Evolutionary conservation across 371 early-diverging fungal species (phyloP).

Genomic region (Actinomortierella wolfii): DNA sequence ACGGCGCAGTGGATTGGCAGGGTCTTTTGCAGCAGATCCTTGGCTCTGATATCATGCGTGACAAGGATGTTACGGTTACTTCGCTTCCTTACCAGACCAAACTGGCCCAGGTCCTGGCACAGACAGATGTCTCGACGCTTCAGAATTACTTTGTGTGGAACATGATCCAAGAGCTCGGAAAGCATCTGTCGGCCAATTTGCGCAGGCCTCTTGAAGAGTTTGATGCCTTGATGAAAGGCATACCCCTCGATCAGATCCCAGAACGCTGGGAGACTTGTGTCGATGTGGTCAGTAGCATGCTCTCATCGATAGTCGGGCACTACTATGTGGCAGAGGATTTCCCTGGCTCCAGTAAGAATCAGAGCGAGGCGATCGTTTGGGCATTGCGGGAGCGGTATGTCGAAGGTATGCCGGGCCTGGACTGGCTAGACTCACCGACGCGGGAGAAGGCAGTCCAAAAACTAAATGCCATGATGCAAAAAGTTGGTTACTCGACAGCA

Average conservation of each 20-base stretch:
- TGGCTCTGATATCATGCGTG: slow-evolving; percentile 33
- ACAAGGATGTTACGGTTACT: slow-evolving; percentile 43
- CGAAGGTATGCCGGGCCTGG: slow-evolving; percentile 47
- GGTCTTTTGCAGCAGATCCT: slow-evolving; percentile 41
- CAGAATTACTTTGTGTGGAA: slow-evolving; percentile 55
- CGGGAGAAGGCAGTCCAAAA: slow-evolving; percentile 53
- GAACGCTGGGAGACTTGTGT: slow-evolving; percentile 56
- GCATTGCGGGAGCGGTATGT: slow-evolving; percentile 49
- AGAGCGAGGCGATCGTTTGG: slow-evolving; percentile 48
- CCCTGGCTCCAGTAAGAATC: slow-evolving; percentile 42
- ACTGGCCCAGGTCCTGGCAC: slow-evolving; percentile 43
- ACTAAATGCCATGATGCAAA: slow-evolving; percentile 46
- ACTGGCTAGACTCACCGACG: slow-evolving; percentile 62
- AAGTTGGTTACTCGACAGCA: slow-evolving; percentile 56
- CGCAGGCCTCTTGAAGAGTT: no score
- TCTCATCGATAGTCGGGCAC: slow-evolving; percentile 61
- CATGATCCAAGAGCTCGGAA: slow-evolving; percentile 17
- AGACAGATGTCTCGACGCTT: slow-evolving; percentile 40
- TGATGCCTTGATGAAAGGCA: slow-evolving; percentile 24
- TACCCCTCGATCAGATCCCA: slow-evolving; percentile 44
- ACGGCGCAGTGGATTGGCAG: slow-evolving; percentile 54
- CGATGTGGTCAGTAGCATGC: slow-evolving; percentile 31
- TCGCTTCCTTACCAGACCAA: slow-evolving; percentile 50
- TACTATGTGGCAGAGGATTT: slow-evolving; percentile 56
- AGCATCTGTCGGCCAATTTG: slow-evolving; percentile 33